These are phyloP conservation scores for Tricholoma sp. DNA, from an alignment of 768 basidiomycete species.

Conservation along the genomic window DNA sequence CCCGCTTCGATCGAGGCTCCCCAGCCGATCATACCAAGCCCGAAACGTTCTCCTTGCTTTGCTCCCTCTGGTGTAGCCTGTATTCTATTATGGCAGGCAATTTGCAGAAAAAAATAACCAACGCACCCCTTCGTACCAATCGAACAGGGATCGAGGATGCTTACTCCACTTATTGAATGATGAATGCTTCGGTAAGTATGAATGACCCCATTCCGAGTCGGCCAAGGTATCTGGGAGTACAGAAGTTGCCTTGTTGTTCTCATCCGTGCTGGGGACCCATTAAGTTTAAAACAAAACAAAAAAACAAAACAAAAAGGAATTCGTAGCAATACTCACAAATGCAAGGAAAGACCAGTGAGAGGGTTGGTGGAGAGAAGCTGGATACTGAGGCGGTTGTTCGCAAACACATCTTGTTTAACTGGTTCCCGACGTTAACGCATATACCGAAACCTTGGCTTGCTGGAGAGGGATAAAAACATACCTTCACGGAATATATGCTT, in stretches of 20 bases:
- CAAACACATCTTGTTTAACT: constrained; percentile 34
- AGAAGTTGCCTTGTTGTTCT: constrained; percentile 15
- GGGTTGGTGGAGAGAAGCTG: constrained; percentile 28
- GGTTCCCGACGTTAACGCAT: constrained; percentile 6
- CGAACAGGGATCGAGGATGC: constrained; percentile 12
- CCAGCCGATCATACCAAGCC: constrained; percentile 27
- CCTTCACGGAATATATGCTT: constrained; percentile 34
- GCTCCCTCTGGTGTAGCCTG: constrained; percentile 10
- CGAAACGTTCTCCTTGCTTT: constrained; percentile 21
- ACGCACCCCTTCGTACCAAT: constrained; percentile 16
- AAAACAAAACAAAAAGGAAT: not conserved
- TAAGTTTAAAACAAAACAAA: not conserved
- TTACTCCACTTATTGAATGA: constrained; percentile 20
- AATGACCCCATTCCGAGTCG: constrained; percentile 28
- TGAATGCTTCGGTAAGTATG: constrained; percentile 17
- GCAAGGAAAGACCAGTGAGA: constrained; percentile 19
- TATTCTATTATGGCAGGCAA: not conserved
- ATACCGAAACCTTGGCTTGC: not conserved
- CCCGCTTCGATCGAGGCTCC: constrained; percentile 18
- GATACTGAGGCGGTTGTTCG: constrained; percentile 37
- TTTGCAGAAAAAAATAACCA: not conserved
- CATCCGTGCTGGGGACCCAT: constrained; percentile 12
- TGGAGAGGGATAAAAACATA: constrained; percentile 10
- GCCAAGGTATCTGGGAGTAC: constrained; percentile 30
- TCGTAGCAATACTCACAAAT: constrained; percentile 18